These are phyloP conservation scores for Physcomitrium patens DNA, from an alignment of 225 moss, liverwort and hornwort genomes.

Conservation along the genomic window DNA sequence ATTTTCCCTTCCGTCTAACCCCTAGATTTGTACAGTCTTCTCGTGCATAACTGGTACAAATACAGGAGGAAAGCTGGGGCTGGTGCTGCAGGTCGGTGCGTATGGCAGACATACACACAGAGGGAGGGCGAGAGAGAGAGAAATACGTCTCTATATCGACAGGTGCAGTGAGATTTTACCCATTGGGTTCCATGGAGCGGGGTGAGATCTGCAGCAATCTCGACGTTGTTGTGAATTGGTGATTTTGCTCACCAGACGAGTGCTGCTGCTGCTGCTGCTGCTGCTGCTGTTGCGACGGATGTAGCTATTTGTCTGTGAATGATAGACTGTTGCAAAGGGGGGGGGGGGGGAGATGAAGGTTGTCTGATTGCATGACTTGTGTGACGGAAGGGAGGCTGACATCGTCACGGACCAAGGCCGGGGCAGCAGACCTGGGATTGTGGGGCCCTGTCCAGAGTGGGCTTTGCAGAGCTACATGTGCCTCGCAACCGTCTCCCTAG, in stretches of 20 bases:
- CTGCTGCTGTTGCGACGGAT: no score
- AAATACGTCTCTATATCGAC: neutral
- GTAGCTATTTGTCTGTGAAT: no score
- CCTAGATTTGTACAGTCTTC: no score
- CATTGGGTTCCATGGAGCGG: no score
- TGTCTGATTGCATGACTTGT: neutral
- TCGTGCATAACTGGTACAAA: neutral
- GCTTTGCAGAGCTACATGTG: constrained; percentile 30
- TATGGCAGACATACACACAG: neutral
- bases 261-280: no score
- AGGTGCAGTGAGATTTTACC: neutral
- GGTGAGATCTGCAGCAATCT: no score
- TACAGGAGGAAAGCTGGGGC: neutral
- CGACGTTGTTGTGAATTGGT: no score
- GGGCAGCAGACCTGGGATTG: neutral
- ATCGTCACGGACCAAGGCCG: constrained; percentile 11
- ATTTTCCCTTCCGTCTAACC: no score
- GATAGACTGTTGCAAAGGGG: no score
- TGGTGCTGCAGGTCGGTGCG: constrained; percentile 19
- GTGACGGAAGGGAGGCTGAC: constrained; percentile 18
- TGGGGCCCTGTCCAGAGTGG: constrained; percentile 20
- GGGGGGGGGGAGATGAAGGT: neutral
- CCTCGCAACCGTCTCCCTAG: constrained; percentile 6
- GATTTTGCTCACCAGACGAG: no score
- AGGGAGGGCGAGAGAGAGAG: neutral